These are phyloP conservation scores for Salvia hispanica DNA, from an alignment of 257 asterid genomes.

Conservation along the genomic window DNA sequence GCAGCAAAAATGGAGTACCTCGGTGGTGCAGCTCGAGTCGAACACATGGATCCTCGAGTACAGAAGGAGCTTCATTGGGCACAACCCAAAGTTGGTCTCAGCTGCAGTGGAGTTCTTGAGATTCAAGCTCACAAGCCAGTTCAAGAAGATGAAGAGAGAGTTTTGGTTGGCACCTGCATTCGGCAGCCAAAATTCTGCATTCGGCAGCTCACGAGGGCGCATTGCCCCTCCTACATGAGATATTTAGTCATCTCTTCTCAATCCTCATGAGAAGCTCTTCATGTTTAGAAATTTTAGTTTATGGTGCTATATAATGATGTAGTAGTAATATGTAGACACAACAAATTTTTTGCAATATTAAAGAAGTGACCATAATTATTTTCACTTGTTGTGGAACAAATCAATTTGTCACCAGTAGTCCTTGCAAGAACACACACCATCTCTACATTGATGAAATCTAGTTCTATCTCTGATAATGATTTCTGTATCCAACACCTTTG, in stretches of 20 bases:
- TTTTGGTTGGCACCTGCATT: slow-evolving; percentile 45
- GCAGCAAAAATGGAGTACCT: slow-evolving; percentile 62
- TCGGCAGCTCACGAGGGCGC: slow-evolving; percentile 20
- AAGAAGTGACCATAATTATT: background rate
- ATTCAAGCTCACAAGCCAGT: slow-evolving; percentile 45
- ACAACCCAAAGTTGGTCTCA: slow-evolving; percentile 55
- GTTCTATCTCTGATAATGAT: slow-evolving; percentile 70
- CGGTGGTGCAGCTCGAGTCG: slow-evolving; percentile 67
- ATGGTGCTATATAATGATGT: background rate
- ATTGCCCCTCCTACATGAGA: slow-evolving; percentile 52
- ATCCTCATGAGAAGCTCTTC: slow-evolving; percentile 36
- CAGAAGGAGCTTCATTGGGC: slow-evolving; percentile 42
- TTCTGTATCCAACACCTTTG: slow-evolving; percentile 51
- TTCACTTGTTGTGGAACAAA: background rate
- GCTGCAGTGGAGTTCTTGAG: slow-evolving; percentile 51
- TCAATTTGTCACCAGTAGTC: slow-evolving; percentile 53
- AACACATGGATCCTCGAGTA: slow-evolving; percentile 85
- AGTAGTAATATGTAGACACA: background rate
- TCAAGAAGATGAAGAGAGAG: slow-evolving; percentile 46
- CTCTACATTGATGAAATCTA: slow-evolving; percentile 67
- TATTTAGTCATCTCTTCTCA: slow-evolving; percentile 19
- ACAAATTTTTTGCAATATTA: background rate
- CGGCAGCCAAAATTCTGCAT: slow-evolving; percentile 31
- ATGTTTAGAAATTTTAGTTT: slow-evolving; percentile 2
- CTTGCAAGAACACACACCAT: slow-evolving; percentile 71